Percentiles rank a stretch among this genome's conserved stretches.
phyloP scores from a whole-genome alignment of 345 rosid genomes.

The Corchorus olitorius region DNA sequence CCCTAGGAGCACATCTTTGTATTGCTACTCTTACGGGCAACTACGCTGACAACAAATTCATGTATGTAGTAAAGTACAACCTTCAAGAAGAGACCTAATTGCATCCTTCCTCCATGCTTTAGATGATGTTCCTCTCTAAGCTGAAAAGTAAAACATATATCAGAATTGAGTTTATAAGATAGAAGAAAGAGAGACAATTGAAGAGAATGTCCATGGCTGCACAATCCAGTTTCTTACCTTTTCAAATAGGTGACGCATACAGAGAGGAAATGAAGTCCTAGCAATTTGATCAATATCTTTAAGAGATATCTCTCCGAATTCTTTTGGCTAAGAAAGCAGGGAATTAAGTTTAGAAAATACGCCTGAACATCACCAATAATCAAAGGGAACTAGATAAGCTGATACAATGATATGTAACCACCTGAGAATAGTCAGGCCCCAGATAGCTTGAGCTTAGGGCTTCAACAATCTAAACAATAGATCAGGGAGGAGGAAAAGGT shows the following conservation, averaged over 20 bases:
- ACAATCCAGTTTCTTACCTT: constrained; percentile 51
- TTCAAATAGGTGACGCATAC: constrained; percentile 89
- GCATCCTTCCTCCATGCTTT: constrained; percentile 98
- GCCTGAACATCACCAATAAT: constrained; percentile 14
- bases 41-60: constrained; percentile 14
- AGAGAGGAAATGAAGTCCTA: constrained; percentile 85
- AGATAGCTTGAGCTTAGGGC: constrained; percentile 70
- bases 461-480: constrained; percentile 70
- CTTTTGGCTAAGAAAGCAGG: constrained; percentile 57
- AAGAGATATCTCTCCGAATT: constrained; percentile 68
- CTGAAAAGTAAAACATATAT: constrained; percentile 31
- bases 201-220: constrained; percentile 8
- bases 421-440: constrained; percentile 95
- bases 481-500: constrained; percentile 10
- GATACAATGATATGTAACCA: constrained; percentile 26
- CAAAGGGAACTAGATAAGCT: constrained; percentile 6
- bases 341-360: constrained; percentile 13
- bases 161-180: constrained; percentile 12
- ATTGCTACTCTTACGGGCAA: constrained; percentile 1
- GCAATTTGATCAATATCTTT: constrained; percentile 80
- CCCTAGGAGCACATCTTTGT: neutral
- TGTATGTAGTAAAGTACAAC: constrained; percentile 38
- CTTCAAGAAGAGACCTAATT: constrained; percentile 90
- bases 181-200: neutral
- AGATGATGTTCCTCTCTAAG: constrained; percentile 93